Conservation (phyloP, 2,329 filamentous ascomycete species). For the Penicillium sp. region DNA sequence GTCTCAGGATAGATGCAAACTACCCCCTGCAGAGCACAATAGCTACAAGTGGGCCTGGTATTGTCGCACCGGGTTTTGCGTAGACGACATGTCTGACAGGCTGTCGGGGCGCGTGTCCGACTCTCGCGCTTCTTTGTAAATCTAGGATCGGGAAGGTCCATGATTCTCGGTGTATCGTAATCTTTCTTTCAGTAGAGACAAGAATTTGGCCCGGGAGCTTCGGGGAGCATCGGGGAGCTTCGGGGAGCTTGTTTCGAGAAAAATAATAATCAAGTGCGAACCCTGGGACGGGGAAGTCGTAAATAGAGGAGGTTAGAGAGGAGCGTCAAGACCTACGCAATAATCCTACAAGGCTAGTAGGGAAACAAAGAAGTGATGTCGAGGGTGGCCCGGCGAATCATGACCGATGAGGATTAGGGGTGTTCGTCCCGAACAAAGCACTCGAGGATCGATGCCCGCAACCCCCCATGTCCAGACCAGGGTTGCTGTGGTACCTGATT, state of each 20-base stretch:
- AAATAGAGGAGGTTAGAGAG: constrained; percentile 5
- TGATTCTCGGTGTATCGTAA: constrained; percentile 5
- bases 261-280: constrained; percentile 10
- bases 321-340: background rate
- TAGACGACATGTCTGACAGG: constrained; percentile 26
- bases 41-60: constrained; percentile 24
- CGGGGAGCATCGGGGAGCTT: constrained; percentile 25
- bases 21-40: constrained; percentile 21
- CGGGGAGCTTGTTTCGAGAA: constrained; percentile 2
- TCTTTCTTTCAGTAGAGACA: background rate
- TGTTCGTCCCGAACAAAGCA: constrained; percentile 17
- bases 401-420: constrained; percentile 11
- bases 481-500: constrained; percentile 10
- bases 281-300: constrained; percentile 7
- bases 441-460: constrained; percentile 1
- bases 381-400: constrained; percentile 13
- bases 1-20: constrained; percentile 25
- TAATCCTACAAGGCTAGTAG: background rate
- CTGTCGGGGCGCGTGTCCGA: constrained; percentile 26
- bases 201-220: constrained; percentile 13
- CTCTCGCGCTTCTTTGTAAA: constrained; percentile 22
- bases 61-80: constrained; percentile 29
- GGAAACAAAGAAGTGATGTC: constrained; percentile 17
- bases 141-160: constrained; percentile 17
- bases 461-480: constrained; percentile 8